Percentiles rank a stretch among this genome's conserved stretches.
These are phyloP conservation scores for Fusarium neocosmosporiellum DNA, from an alignment of 2,329 filamentous ascomycete genomes.

Conservation along the genomic window DNA sequence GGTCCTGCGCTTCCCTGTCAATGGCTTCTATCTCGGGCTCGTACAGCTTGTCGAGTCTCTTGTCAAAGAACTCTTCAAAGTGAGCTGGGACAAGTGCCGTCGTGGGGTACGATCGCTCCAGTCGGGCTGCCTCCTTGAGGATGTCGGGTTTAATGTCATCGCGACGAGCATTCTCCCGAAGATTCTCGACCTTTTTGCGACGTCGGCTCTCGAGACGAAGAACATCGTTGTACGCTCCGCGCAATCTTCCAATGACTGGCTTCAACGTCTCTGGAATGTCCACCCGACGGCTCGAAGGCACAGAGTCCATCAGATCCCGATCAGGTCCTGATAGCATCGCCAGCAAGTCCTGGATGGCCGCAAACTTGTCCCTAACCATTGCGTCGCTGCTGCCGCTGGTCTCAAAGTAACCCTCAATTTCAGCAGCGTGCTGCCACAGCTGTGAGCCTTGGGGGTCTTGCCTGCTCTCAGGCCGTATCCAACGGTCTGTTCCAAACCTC, in stretches of 20 bases:
- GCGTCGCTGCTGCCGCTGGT: constrained; percentile 66
- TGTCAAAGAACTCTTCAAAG: constrained; percentile 92
- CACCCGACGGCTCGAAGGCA: constrained; percentile 84
- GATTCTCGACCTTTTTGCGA: constrained; percentile 79
- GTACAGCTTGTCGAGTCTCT: constrained; percentile 79
- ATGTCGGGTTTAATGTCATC: constrained; percentile 93
- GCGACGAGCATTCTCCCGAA: constrained; percentile 81
- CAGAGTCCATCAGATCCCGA: constrained; percentile 84
- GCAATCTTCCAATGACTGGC: constrained; percentile 79
- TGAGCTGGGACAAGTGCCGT: constrained; percentile 87
- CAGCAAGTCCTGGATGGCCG: constrained; percentile 79
- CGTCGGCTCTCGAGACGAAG: constrained; percentile 84
- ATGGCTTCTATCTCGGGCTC: constrained; percentile 80
- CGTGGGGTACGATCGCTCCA: constrained; percentile 88
- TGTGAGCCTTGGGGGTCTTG: constrained; percentile 74
- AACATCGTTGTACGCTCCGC: constrained; percentile 86
- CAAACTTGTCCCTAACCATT: constrained; percentile 81
- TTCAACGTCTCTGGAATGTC: constrained; percentile 85
- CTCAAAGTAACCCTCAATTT: constrained; percentile 89
- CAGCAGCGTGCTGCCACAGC: constrained; percentile 78
- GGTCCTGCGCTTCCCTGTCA: constrained; percentile 78
- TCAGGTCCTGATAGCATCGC: constrained; percentile 82
- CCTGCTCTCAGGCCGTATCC: constrained; percentile 77
- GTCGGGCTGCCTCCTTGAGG: constrained; percentile 81
- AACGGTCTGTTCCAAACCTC: constrained; percentile 89